These are phyloP conservation scores for Fistulina hepatica DNA, from an alignment of 1,284 basidiomycete species.

Conservation along the genomic window DNA sequence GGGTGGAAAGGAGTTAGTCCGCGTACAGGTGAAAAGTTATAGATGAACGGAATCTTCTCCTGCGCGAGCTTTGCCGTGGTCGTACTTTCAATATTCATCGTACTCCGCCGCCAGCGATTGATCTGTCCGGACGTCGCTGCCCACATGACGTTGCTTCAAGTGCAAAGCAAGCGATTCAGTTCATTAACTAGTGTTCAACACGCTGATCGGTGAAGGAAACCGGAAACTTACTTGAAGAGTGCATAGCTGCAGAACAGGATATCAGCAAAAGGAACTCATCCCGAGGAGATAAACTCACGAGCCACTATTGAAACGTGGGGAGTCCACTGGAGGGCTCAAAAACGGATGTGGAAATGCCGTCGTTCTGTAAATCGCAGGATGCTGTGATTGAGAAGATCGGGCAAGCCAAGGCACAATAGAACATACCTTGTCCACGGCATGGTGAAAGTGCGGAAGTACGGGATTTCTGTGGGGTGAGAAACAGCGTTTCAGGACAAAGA, in stretches of 20 bases:
- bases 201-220: too few relatives aligned
- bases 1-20: too few relatives aligned
- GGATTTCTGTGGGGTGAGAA: constrained; percentile 36
- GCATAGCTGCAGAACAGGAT: too few relatives aligned
- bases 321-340: constrained; percentile 41
- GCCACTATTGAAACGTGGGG: constrained; percentile 40
- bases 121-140: constrained; percentile 87
- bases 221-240: too few relatives aligned
- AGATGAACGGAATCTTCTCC: constrained; percentile 94
- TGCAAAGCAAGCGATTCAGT: too few relatives aligned
- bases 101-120: constrained; percentile 84
- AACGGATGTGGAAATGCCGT: constrained; percentile 56
- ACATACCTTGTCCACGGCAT: constrained; percentile 70
- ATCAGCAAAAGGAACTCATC: too few relatives aligned
- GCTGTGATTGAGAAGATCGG: too few relatives aligned
- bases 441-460: constrained; percentile 89
- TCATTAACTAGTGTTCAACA: too few relatives aligned
- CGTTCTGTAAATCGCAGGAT: constrained; percentile 32
- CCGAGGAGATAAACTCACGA: too few relatives aligned
- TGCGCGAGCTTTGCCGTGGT: constrained; percentile 89
- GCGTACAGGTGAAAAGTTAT: constrained; percentile 96
- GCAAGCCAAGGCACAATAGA: too few relatives aligned
- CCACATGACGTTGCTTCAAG: constrained; percentile 99
- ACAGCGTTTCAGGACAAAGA: constrained; percentile 28
- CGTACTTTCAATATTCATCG: constrained; percentile 70